phyloP scores from a whole-genome alignment of 495 filamentous ascomycete species.

The Cercophora scortea region DNA sequence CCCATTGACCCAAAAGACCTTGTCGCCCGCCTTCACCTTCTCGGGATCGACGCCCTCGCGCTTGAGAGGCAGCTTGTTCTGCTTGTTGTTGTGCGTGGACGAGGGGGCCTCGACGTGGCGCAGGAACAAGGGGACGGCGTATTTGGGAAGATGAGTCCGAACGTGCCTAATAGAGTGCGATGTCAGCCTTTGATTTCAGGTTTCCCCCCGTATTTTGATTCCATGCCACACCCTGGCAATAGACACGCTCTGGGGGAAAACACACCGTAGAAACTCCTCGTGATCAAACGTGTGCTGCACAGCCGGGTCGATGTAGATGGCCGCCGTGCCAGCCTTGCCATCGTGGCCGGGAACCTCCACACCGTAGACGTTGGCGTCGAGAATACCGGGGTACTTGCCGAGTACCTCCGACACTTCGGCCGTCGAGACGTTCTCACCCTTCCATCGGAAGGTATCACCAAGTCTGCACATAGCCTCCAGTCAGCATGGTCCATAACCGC shows the following conservation, averaged over 20 bases:
- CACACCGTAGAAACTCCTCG: slow-evolving; percentile 41
- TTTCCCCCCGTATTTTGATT: too few relatives aligned
- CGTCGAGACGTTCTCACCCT: slow-evolving; percentile 75
- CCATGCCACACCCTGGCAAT: too few relatives aligned
- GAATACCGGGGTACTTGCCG: slow-evolving; percentile 55
- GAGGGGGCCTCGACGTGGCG: slow-evolving; percentile 50
- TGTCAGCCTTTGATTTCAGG: too few relatives aligned
- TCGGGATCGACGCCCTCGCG: slow-evolving; percentile 62
- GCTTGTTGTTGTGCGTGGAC: slow-evolving; percentile 77
- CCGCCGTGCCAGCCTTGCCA: slow-evolving; percentile 64
- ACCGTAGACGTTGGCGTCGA: slow-evolving; percentile 76
- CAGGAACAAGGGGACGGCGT: slow-evolving; percentile 72
- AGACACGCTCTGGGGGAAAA: not conserved
- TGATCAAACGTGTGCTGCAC: slow-evolving; percentile 42
- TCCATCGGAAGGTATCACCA: slow-evolving; percentile 80
- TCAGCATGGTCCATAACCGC: not conserved
- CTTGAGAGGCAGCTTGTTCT: slow-evolving; percentile 68
- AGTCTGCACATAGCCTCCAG: slow-evolving; percentile 26
- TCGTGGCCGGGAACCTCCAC: slow-evolving; percentile 64
- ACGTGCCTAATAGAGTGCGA: slow-evolving; percentile 30
- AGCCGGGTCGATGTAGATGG: slow-evolving; percentile 40
- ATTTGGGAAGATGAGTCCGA: slow-evolving; percentile 54
- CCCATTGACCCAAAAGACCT: slow-evolving; percentile 49
- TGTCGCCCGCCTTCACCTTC: slow-evolving; percentile 43
- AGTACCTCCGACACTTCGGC: slow-evolving; percentile 66